Evolutionary conservation across 306 rosid species (phyloP).

Genomic region (Quillaja saponaria): DNA sequence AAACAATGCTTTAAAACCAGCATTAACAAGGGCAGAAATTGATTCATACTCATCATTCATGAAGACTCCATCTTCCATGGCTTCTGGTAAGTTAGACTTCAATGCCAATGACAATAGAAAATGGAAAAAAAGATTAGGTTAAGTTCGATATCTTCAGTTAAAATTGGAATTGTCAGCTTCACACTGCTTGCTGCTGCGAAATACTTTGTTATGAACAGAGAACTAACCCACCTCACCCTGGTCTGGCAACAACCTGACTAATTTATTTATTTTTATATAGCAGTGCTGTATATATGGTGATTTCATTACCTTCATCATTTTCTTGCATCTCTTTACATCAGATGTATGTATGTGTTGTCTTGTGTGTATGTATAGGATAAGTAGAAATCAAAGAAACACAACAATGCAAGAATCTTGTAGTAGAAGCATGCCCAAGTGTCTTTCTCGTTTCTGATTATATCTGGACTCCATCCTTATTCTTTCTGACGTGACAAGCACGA

Average conservation of each 20-base stretch:
- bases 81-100: slow-evolving; percentile 28
- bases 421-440: too few species aligned
- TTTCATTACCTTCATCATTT: neutral
- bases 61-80: slow-evolving; percentile 46
- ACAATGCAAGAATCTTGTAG: too few species aligned
- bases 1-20: slow-evolving; percentile 63
- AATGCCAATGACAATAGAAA: slow-evolving; percentile 19
- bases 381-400: too few species aligned
- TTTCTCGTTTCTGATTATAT: too few species aligned
- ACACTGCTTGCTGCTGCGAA: slow-evolving; percentile 43
- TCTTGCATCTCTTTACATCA: too few species aligned
- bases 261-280: neutral
- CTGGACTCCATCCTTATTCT: too few species aligned
- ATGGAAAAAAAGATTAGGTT: slow-evolving; percentile 3
- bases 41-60: slow-evolving; percentile 55
- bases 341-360: neutral
- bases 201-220: slow-evolving; percentile 33
- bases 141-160: slow-evolving; percentile 32
- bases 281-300: neutral
- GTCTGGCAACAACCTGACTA: slow-evolving; percentile 39
- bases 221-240: slow-evolving; percentile 29
- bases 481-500: too few species aligned
- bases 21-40: slow-evolving; percentile 53
- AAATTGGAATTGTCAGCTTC: slow-evolving; percentile 39
- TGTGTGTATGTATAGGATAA: too few species aligned